These are phyloP conservation scores for Rhododendron ovatum DNA, from an alignment of 148 eudicot species.

Conservation along the genomic window DNA sequence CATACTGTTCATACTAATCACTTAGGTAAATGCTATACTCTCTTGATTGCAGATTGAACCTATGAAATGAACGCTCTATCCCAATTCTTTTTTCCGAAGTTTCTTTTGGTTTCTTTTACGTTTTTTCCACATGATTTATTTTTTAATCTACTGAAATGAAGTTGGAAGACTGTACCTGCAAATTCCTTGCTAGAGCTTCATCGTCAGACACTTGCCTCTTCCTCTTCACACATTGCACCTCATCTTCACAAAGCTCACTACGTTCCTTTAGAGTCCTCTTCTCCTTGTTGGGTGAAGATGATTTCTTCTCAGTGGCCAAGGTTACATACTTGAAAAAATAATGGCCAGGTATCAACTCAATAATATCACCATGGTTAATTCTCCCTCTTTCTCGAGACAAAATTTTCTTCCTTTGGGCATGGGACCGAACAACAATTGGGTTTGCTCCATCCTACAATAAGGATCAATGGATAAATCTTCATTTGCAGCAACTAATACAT, in stretches of 20 bases:
- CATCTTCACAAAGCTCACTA: slow-evolving; percentile 17
- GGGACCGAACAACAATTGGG: slow-evolving; percentile 63
- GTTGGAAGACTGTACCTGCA: slow-evolving; percentile 27
- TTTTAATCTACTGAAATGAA: not conserved
- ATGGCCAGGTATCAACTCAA: slow-evolving; percentile 90
- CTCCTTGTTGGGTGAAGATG: slow-evolving; percentile 18
- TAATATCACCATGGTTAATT: slow-evolving; percentile 59
- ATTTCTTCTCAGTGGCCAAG: slow-evolving; percentile 17
- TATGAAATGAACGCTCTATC: not conserved
- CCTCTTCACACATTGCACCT: slow-evolving; percentile 35
- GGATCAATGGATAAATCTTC: slow-evolving; percentile 4
- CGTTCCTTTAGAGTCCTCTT: slow-evolving; percentile 21
- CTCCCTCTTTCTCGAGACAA: slow-evolving; percentile 44
- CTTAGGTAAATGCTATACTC: not conserved
- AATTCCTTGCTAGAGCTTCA: slow-evolving; percentile 32
- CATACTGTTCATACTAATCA: not conserved
- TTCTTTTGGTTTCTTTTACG: not conserved
- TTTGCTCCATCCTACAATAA: slow-evolving; percentile 73
- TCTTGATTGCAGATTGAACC: not conserved
- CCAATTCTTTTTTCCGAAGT: no score
- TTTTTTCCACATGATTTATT: not conserved
- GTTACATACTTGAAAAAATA: slow-evolving; percentile 58
- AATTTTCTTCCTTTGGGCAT: slow-evolving; percentile 52
- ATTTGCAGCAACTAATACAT: not conserved
- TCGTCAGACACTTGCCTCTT: slow-evolving; percentile 33